These are phyloP conservation scores for Botryotinia narcissicola DNA, from an alignment of 2,329 filamentous ascomycete genomes.

Conservation along the genomic window DNA sequence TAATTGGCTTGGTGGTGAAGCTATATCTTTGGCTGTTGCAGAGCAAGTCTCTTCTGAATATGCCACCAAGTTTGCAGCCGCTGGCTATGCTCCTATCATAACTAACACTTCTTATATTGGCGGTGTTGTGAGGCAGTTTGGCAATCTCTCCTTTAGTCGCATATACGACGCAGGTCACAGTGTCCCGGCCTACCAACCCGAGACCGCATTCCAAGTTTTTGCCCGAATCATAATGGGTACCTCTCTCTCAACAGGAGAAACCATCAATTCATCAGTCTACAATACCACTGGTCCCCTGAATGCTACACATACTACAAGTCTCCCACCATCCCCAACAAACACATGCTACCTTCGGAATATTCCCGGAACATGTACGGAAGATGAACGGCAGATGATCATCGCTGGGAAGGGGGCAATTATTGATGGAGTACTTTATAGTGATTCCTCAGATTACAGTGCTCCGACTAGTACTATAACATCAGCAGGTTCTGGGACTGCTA, in stretches of 20 bases:
- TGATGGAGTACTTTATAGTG: constrained; percentile 55
- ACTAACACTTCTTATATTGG: constrained; percentile 67
- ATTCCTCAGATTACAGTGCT: constrained; percentile 43
- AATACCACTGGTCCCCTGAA: constrained; percentile 56
- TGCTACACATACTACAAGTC: constrained; percentile 54
- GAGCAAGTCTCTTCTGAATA: constrained; percentile 49
- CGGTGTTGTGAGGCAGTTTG: constrained; percentile 72
- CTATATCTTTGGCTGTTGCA: constrained; percentile 63
- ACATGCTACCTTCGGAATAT: constrained; percentile 63
- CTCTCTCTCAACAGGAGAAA: constrained; percentile 49
- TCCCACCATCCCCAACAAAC: constrained; percentile 47
- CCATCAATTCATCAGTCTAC: constrained; percentile 51
- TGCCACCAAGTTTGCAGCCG: constrained; percentile 54
- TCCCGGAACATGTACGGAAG: constrained; percentile 51
- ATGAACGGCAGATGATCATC: constrained; percentile 49
- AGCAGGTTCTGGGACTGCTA: constrained; percentile 18
- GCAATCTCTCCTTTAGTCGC: constrained; percentile 67
- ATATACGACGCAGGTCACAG: constrained; percentile 68
- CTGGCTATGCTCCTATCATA: constrained; percentile 71
- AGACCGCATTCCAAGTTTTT: constrained; percentile 54
- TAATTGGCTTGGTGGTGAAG: constrained; percentile 74
- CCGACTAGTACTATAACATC: constrained; percentile 25
- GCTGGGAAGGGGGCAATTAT: constrained; percentile 54
- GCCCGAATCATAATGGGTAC: constrained; percentile 56
- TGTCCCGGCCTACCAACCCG: constrained; percentile 53